Evolutionary conservation across 78 protist species (phyloP).

Genomic region (Planoprotostelium fungivorum): DNA sequence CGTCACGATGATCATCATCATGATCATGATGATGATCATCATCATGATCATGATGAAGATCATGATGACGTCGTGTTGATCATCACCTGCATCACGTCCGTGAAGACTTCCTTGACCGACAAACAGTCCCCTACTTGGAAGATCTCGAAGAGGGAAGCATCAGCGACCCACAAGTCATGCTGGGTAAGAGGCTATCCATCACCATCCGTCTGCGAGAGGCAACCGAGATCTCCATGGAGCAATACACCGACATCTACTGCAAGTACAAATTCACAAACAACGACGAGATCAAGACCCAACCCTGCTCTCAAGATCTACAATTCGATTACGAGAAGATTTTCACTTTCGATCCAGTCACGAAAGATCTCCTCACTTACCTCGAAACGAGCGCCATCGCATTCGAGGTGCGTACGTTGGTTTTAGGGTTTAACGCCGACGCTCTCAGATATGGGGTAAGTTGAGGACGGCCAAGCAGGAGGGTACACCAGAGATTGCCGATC

Average conservation of each 20-base stretch:
- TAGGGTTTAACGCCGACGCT: not conserved
- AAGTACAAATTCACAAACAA: not conserved
- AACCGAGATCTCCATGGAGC: not conserved
- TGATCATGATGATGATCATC: too few species aligned
- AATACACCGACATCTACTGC: not conserved
- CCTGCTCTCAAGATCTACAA: not conserved
- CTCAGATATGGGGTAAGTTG: not conserved
- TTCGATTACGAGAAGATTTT: not conserved
- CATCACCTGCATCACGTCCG: too few species aligned
- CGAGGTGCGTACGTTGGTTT: not conserved
- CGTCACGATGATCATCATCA: not conserved
- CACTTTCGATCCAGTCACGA: not conserved
- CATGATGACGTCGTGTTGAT: not conserved
- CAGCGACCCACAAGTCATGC: not conserved
- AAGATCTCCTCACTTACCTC: not conserved
- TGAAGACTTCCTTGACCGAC: not conserved
- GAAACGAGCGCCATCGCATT: not conserved
- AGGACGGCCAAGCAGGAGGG: not conserved
- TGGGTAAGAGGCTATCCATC: not conserved
- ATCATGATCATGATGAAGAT: too few species aligned
- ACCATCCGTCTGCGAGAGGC: not conserved
- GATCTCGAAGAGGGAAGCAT: not conserved
- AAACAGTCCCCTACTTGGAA: not conserved
- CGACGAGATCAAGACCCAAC: not conserved
- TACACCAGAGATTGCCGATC: not conserved